Percentiles rank a stretch among this genome's conserved stretches.
Conservation (phyloP, 2,329 filamentous ascomycete species). For the Scolecobasidium constrictum region DNA sequence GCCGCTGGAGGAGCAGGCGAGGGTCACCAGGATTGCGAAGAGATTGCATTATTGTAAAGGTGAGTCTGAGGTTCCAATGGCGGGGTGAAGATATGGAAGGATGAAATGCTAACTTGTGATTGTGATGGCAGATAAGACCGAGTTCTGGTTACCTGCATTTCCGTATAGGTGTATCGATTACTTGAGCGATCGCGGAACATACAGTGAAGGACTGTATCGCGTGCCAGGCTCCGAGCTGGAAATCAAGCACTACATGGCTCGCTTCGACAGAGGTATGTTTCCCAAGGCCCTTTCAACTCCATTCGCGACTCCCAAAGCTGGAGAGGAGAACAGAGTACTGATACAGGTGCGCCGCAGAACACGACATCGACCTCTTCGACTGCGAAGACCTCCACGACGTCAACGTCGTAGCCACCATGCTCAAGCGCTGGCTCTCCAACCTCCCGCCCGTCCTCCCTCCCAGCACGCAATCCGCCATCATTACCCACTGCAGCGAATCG, state of each 20-base stretch:
- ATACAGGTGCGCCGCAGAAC: too few species aligned
- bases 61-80: conserved; percentile 99
- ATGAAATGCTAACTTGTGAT: too few species aligned
- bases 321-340: not conserved
- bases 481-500: conserved; percentile 52
- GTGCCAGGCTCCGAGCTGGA: conserved; percentile 84
- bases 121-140: conserved; percentile 75
- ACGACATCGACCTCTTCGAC: conserved; percentile 82
- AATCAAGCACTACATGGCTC: conserved; percentile 86
- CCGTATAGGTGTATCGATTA: conserved; percentile 94
- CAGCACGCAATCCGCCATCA: conserved; percentile 66
- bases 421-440: conserved; percentile 91
- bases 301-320: not conserved
- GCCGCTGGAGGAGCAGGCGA: conserved; percentile 77
- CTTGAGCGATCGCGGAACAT: conserved; percentile 85
- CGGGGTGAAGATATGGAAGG: conserved; percentile 84
- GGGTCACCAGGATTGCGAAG: conserved; percentile 85
- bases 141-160: conserved; percentile 97
- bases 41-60: conserved; percentile 53
- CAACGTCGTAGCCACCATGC: conserved; percentile 91
- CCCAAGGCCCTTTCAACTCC: not conserved
- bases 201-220: conserved; percentile 87
- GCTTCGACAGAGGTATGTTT: conserved; percentile 67
- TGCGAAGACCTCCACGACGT: conserved; percentile 87
- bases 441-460: conserved; percentile 92